Percentiles rank a stretch among this genome's conserved stretches.
Conservation (phyloP, 345 rosid species). For the Eucalyptus curtisii region DNA sequence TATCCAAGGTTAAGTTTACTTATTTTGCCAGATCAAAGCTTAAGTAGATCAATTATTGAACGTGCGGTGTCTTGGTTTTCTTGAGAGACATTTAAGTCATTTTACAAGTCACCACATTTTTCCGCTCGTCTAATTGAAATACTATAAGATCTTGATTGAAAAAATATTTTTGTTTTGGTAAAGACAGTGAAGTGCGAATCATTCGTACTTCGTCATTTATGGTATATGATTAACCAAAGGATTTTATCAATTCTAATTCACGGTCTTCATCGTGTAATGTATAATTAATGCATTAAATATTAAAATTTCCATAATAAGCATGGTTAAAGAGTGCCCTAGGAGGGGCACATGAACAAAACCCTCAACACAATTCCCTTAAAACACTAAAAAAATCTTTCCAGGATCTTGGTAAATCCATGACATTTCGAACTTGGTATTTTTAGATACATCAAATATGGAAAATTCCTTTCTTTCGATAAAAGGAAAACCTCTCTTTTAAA, state of each 20-base stretch:
- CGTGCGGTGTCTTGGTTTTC: neutral
- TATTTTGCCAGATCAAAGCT: neutral
- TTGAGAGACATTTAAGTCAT: neutral
- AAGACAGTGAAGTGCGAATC: neutral
- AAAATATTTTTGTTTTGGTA: too few relatives aligned
- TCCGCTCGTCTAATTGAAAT: neutral
- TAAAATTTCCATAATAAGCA: neutral
- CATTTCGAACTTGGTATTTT: neutral
- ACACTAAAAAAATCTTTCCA: neutral
- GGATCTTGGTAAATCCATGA: neutral
- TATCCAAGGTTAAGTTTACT: neutral
- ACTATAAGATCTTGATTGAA: neutral
- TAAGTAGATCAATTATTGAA: neutral
- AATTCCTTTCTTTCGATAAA: neutral
- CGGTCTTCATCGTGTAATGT: neutral
- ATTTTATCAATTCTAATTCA: neutral
- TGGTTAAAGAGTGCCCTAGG: neutral
- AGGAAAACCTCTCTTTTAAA: neutral
- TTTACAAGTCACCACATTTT: neutral
- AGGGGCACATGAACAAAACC: neutral
- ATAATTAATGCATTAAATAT: neutral
- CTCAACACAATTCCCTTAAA: neutral
- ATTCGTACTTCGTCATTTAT: neutral
- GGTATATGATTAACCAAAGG: neutral
- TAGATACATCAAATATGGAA: neutral